These are phyloP conservation scores for Aspergillus nanangensis DNA, from an alignment of 495 filamentous ascomycete species.

Conservation along the genomic window DNA sequence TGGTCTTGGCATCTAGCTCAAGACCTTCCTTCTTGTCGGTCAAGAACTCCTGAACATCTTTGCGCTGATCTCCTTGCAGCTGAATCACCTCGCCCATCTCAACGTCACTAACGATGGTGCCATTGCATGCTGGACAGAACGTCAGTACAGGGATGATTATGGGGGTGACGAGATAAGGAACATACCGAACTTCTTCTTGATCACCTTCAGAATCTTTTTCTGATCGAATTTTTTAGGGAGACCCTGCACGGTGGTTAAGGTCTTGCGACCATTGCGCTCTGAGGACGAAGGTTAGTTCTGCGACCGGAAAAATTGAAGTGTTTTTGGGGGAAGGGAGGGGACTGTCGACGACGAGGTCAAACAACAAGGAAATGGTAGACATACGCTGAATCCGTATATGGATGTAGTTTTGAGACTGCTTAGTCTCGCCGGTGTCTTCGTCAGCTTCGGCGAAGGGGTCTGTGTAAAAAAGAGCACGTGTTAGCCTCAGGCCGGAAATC, in stretches of 20 bases:
- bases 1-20: constrained; percentile 89
- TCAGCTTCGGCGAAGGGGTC: constrained; percentile 99
- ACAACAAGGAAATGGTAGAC: constrained; percentile 30
- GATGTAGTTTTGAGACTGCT: constrained; percentile 96
- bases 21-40: constrained; percentile 90
- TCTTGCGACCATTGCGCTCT: constrained; percentile 99
- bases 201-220: constrained; percentile 99
- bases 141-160: constrained; percentile 14
- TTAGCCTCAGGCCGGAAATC: constrained; percentile 31
- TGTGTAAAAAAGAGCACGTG: constrained; percentile 35
- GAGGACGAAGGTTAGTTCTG: constrained; percentile 21
- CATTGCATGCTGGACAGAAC: constrained; percentile 83
- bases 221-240: constrained; percentile 97
- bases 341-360: no score
- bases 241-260: constrained; percentile 98
- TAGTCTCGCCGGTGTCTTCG: constrained; percentile 91
- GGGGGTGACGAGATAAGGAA: constrained; percentile 11
- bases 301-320: constrained; percentile 8
- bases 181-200: constrained; percentile 99
- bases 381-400: constrained; percentile 99
- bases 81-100: constrained; percentile 99
- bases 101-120: constrained; percentile 93
- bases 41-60: constrained; percentile 97
- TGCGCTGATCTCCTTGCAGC: constrained; percentile 97
- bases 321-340: no score